Conservation (phyloP, 805 yeast species). For the Barnettozyma pratensis region DNA sequence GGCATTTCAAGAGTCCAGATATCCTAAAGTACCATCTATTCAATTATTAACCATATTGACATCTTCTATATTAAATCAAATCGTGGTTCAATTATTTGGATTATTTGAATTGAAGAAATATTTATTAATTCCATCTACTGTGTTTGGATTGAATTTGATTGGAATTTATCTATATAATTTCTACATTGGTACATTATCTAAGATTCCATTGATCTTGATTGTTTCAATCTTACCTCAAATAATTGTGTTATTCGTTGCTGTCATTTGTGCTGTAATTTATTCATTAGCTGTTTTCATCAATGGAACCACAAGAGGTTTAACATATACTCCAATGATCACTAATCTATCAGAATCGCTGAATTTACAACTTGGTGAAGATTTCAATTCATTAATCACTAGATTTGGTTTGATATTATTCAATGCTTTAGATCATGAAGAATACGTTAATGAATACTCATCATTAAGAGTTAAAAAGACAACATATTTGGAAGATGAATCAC, state of each 20-base stretch:
- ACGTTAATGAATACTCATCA: conserved; percentile 51
- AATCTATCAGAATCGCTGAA: conserved; percentile 35
- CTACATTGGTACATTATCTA: conserved; percentile 34
- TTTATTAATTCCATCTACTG: conserved; percentile 58
- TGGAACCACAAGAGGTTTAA: conserved; percentile 30
- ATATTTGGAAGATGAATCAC: conserved; percentile 41
- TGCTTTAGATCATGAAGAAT: conserved; percentile 64
- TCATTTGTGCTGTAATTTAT: conserved; percentile 50
- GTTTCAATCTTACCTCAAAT: conserved; percentile 67
- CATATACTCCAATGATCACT: conserved; percentile 31
- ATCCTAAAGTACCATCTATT: conserved; percentile 43
- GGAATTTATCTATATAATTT: conserved; percentile 39
- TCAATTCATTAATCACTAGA: conserved; percentile 55
- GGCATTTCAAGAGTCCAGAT: conserved; percentile 69
- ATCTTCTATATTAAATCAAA: conserved; percentile 53
- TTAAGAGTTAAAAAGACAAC: conserved; percentile 46
- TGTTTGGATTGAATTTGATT: conserved; percentile 51
- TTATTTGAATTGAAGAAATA: conserved; percentile 46
- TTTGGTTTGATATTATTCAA: conserved; percentile 59
- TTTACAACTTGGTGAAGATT: conserved; percentile 50
- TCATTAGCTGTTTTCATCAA: conserved; percentile 50
- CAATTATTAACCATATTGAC: conserved; percentile 48
- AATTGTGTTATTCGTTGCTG: conserved; percentile 43
- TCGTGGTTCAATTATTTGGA: conserved; percentile 60
- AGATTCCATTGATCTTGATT: conserved; percentile 51